phyloP scores from a whole-genome alignment of 139 green algal species.

The Closterium sp. region DNA sequence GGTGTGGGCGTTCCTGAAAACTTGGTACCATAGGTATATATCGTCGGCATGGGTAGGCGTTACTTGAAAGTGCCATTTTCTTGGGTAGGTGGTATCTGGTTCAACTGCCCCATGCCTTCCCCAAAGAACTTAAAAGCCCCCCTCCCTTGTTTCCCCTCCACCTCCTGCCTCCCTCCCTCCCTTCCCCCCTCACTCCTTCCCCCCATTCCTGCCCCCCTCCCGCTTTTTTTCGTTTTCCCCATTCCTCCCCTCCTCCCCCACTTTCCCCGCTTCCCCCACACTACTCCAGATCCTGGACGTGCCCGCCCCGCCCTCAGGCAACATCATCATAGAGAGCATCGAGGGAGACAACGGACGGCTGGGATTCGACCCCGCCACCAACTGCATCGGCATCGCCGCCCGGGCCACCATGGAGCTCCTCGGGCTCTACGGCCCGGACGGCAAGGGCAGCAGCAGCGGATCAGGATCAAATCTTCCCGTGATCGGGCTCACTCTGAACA shows the following conservation, averaged over 20 bases:
- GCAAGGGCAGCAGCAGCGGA: background rate
- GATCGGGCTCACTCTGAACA: slow-evolving; percentile 81
- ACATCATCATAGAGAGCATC: slow-evolving; percentile 85
- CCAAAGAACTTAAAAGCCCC: background rate
- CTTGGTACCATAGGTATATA: no score
- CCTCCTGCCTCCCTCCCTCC: no score
- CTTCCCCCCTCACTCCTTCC: no score
- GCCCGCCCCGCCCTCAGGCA: slow-evolving; percentile 58
- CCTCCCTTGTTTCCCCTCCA: background rate
- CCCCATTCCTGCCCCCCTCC: no score
- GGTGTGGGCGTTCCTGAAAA: no score
- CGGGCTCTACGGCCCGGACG: slow-evolving; percentile 47
- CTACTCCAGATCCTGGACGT: slow-evolving; percentile 51
- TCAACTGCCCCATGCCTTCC: background rate
- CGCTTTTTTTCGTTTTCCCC: no score
- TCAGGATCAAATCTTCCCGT: slow-evolving; percentile 32
- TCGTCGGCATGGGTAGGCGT: no score
- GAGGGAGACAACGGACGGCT: slow-evolving; percentile 84
- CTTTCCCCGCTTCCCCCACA: background rate
- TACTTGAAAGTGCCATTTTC: no score
- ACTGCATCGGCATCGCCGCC: slow-evolving; percentile 93
- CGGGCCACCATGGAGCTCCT: slow-evolving; percentile 81
- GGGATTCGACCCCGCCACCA: slow-evolving; percentile 72
- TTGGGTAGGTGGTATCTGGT: no score
- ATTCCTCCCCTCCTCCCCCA: no score